Base-by-base conservation (phyloP, 2,329 filamentous ascomycete species). In the Phaeosphaeria sp. region DNA sequence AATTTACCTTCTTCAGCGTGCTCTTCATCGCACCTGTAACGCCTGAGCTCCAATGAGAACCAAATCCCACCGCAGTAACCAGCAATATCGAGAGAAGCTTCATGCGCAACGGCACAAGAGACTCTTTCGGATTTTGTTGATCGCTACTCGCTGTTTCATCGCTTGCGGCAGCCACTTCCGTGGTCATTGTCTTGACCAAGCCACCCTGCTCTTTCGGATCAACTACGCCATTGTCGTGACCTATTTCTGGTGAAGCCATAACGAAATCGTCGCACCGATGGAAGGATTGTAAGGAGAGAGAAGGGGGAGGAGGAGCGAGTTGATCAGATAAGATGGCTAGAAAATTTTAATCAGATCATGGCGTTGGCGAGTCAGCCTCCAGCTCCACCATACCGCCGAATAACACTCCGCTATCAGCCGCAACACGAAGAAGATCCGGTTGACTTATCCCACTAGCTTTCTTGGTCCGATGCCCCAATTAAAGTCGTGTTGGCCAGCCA, bases 11-110 rank as follows among this genome's bases (percentile, higher is more conserved):
- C 61, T 88, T 88, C 24, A 88, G 70, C 0, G 85, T 87, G 18
- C 78, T 84, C 67, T 88, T 88, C 80, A 88, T 83, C 1, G 86
- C 86, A 9, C 83, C 83, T 0, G 84, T 87, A 1, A 88, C 83
- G 1, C 86, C 84, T n/a, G 79, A 79, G 60, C 84, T 87, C 85
- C 86, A 88, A 21, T 83, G 81, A 0, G 84, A 84, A 0, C 86
- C 86, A 63, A 88, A 88, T 1, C 86, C 84, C 61, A 88, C 86
- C 53, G 80, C 72, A 15, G 81, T 82, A 1, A 85, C 82, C 8
- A 86, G 66, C 0, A 85, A 48, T 2, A 87, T 81, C 0, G 84
- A 79, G 8, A 76, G 68, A 15, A 84, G 52, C 60, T 71, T 71
- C 66, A 66, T 63, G 30, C 57, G 60, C 30, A 71, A 22, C 0